These are phyloP conservation scores for Spiraea crenata DNA, from an alignment of 331 rosid genomes.

Conservation along the genomic window DNA sequence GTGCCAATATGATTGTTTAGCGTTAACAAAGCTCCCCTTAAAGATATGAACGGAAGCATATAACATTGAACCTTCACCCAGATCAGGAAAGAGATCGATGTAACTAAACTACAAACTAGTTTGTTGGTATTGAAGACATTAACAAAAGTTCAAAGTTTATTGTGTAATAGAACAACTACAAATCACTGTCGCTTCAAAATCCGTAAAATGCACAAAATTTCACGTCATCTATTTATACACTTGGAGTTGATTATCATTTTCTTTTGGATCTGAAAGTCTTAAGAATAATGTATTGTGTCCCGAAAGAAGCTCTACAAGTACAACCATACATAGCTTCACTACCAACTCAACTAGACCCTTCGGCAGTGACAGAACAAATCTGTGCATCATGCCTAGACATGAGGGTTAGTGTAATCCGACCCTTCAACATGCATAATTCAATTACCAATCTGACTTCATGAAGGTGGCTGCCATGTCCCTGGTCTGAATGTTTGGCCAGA, in stretches of 20 bases:
- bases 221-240: too few relatives aligned
- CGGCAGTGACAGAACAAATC: background rate
- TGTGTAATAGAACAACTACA: too few relatives aligned
- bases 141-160: too few relatives aligned
- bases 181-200: too few relatives aligned
- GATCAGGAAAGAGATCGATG: too few relatives aligned
- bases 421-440: background rate
- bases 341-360: background rate
- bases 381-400: background rate
- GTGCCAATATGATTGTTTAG: too few relatives aligned
- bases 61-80: too few relatives aligned
- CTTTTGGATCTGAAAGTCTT: background rate
- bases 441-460: constrained; percentile 20
- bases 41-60: too few relatives aligned
- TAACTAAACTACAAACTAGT: too few relatives aligned
- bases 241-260: background rate
- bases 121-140: too few relatives aligned
- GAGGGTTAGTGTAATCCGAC: background rate
- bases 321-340: background rate
- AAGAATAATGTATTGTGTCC: background rate
- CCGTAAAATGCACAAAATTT: too few relatives aligned
- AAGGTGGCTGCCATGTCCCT: constrained; percentile 58
- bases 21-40: too few relatives aligned
- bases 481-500: constrained; percentile 38
- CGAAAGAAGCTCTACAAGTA: background rate